phyloP scores from a whole-genome alignment of 768 basidiomycete genomes.

The Boletus subcaerulescens region DNA sequence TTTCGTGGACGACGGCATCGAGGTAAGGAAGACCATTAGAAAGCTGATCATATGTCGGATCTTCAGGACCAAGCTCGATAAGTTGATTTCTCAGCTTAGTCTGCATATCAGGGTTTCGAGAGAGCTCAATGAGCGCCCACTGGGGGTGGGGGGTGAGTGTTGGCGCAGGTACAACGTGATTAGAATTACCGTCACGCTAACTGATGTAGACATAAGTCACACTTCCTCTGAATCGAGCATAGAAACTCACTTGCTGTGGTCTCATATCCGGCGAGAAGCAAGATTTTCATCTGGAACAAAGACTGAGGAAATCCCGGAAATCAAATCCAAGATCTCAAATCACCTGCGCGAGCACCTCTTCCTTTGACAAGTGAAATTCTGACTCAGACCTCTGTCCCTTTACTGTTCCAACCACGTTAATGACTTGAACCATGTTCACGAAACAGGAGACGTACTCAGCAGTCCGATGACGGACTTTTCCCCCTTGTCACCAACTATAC shows the following conservation, averaged over 20 bases:
- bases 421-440: not conserved
- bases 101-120: slow-evolving; percentile 44
- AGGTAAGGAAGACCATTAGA: slow-evolving; percentile 50
- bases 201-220: slow-evolving; percentile 4
- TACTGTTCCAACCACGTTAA: slow-evolving; percentile 24
- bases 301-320: not conserved
- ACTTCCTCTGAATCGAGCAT: not conserved
- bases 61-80: slow-evolving; percentile 33
- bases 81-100: slow-evolving; percentile 50
- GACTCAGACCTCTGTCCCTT: slow-evolving; percentile 33
- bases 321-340: not conserved
- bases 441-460: slow-evolving; percentile 15
- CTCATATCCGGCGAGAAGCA: slow-evolving; percentile 25
- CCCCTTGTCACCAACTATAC: slow-evolving; percentile 18
- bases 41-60: slow-evolving; percentile 56
- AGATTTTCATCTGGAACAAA: slow-evolving; percentile 15
- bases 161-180: not conserved
- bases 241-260: slow-evolving; percentile 19
- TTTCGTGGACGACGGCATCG: slow-evolving; percentile 48
- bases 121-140: slow-evolving; percentile 62
- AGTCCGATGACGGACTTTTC: slow-evolving; percentile 28
- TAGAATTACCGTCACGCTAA: slow-evolving; percentile 18
- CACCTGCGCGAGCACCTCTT: slow-evolving; percentile 30
- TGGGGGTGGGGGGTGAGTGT: slow-evolving; percentile 8
- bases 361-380: slow-evolving; percentile 22